Evolutionary conservation across 2,329 filamentous ascomycete species (phyloP).

Genomic region (Fusarium subtropicale): DNA sequence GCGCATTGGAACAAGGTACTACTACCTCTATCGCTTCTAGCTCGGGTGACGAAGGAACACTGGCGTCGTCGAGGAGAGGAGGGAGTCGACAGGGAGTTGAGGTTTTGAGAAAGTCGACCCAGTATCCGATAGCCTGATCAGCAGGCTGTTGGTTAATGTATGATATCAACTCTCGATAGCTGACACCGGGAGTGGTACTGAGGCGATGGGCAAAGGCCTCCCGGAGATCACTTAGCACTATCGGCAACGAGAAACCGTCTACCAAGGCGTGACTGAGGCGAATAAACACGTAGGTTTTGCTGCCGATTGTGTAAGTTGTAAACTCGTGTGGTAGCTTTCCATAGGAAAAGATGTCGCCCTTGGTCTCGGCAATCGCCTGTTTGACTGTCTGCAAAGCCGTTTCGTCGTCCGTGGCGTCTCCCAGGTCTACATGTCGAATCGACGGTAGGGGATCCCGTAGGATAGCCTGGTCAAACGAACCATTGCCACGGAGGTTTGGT

Average conservation of each 20-base stretch:
- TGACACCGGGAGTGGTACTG: neutral
- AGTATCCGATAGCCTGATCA: neutral
- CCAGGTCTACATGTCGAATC: neutral
- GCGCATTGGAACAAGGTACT: neutral
- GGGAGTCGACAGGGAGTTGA: neutral
- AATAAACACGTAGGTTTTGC: neutral
- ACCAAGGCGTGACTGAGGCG: neutral
- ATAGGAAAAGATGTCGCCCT: neutral
- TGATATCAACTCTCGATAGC: neutral
- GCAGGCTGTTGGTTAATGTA: neutral
- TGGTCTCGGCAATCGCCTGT: neutral
- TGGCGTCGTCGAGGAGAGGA: neutral
- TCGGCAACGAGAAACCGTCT: neutral
- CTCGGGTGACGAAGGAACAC: neutral
- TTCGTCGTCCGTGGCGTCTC: neutral
- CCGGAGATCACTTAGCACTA: neutral
- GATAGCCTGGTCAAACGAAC: conserved; percentile 17
- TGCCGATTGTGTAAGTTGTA: neutral
- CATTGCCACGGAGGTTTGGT: conserved; percentile 21
- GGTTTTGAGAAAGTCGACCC: neutral
- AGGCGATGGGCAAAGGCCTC: neutral
- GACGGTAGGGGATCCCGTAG: neutral
- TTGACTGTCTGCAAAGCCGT: neutral
- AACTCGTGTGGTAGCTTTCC: neutral
- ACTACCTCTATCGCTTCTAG: neutral